phyloP scores from a whole-genome alignment of 345 rosid species.

The Salix caprea region DNA sequence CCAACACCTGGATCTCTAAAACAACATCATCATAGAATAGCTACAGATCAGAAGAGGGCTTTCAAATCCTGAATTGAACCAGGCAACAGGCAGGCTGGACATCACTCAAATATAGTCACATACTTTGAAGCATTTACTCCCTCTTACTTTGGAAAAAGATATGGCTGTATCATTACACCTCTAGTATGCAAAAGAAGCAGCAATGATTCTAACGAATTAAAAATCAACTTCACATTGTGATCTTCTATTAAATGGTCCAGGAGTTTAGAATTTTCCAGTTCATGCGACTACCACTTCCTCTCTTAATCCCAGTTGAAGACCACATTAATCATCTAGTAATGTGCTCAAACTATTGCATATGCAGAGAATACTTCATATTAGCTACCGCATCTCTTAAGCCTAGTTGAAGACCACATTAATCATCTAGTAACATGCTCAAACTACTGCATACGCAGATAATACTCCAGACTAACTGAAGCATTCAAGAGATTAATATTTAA shows the following conservation, averaged over 20 bases:
- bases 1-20: not conserved
- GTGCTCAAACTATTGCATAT: not conserved
- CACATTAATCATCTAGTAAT: not conserved
- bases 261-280: not conserved
- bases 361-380: no score
- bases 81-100: not conserved
- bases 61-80: not conserved
- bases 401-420: not conserved
- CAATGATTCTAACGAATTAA: not conserved
- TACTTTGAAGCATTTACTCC: not conserved
- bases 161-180: not conserved
- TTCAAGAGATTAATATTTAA: not conserved
- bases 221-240: not conserved
- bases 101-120: not conserved
- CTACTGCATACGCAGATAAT: no score
- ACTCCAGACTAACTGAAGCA: not conserved
- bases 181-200: not conserved
- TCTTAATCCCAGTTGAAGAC: not conserved
- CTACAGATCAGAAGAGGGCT: not conserved
- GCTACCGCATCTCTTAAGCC: not conserved
- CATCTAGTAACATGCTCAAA: not conserved
- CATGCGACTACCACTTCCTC: not conserved
- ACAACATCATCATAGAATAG: not conserved
- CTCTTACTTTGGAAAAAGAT: not conserved
- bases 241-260: not conserved